These are phyloP conservation scores for Macrophomina pseudophaseolina DNA, from an alignment of 2,329 filamentous ascomycete species.

Conservation along the genomic window DNA sequence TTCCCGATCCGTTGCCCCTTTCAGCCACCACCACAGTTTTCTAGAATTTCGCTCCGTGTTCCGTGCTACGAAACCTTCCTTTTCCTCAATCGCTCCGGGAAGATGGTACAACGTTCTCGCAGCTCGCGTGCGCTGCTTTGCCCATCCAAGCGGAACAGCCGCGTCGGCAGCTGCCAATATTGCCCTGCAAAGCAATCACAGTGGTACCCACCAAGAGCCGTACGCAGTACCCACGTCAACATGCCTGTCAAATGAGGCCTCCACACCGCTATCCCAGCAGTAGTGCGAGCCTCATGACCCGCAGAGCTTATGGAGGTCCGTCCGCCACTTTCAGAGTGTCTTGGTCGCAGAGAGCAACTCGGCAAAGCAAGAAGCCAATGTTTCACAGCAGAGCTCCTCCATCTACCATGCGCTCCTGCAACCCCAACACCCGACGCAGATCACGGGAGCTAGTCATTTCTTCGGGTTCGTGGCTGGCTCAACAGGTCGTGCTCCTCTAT, in stretches of 20 bases:
- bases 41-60: conserved; percentile 2
- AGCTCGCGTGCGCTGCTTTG: conserved; percentile 3
- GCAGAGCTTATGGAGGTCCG: neutral
- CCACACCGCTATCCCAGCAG: neutral
- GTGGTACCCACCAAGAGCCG: conserved; percentile 1
- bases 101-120: conserved; percentile 20
- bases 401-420: conserved; percentile 8
- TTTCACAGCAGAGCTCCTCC: conserved; percentile 6
- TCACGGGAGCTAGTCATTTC: conserved; percentile 19
- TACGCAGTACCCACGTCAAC: neutral
- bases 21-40: conserved; percentile 4
- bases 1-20: neutral
- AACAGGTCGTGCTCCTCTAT: neutral
- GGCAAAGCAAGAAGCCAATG: conserved; percentile 19
- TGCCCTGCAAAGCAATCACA: neutral
- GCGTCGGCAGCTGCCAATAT: conserved; percentile 13
- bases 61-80: neutral
- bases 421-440: conserved; percentile 11
- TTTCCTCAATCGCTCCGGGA: neutral
- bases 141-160: conserved; percentile 4
- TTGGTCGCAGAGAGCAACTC: neutral
- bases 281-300: neutral
- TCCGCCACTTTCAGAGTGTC: neutral
- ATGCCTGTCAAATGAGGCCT: neutral
- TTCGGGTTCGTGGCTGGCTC: conserved; percentile 20